phyloP scores from a whole-genome alignment of 345 rosid species.

The Gossypioides kirkii region DNA sequence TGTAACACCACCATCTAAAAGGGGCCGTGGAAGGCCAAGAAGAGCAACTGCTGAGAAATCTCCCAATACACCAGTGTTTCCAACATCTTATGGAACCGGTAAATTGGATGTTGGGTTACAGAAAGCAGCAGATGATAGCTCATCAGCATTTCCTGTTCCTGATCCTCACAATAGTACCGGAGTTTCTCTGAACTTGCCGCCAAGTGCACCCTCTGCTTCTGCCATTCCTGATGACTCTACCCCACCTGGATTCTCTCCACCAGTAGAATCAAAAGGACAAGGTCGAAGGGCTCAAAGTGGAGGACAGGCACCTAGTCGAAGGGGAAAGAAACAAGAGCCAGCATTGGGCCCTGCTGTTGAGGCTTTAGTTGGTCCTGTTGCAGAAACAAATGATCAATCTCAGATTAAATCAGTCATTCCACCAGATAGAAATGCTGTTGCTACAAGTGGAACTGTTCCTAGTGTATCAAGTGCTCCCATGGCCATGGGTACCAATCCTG shows the following conservation, averaged over 20 bases:
- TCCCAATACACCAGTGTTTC: constrained; percentile 26
- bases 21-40: constrained; percentile 95
- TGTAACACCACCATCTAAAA: constrained; percentile 67
- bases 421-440: constrained; percentile 18
- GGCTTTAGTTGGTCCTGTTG: constrained; percentile 23
- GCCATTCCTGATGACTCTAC: constrained; percentile 31
- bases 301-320: constrained; percentile 36
- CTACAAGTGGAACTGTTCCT: constrained; percentile 22
- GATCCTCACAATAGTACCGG: constrained; percentile 26
- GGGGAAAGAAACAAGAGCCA: constrained; percentile 41
- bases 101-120: constrained; percentile 33
- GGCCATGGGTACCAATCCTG: constrained; percentile 13
- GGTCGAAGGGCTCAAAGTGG: constrained; percentile 26
- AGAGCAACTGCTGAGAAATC: constrained; percentile 47
- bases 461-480: constrained; percentile 26
- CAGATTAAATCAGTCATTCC: constrained; percentile 28
- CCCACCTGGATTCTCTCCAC: constrained; percentile 24
- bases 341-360: constrained; percentile 22
- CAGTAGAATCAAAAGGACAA: constrained; percentile 30
- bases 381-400: constrained; percentile 27
- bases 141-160: constrained; percentile 23
- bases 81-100: constrained; percentile 31
- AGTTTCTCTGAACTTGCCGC: constrained; percentile 23
- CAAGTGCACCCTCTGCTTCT: constrained; percentile 25
- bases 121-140: constrained; percentile 30